These are phyloP conservation scores for Globisporangium iwayamae DNA, from an alignment of 352 stramenopile genomes.

Conservation along the genomic window DNA sequence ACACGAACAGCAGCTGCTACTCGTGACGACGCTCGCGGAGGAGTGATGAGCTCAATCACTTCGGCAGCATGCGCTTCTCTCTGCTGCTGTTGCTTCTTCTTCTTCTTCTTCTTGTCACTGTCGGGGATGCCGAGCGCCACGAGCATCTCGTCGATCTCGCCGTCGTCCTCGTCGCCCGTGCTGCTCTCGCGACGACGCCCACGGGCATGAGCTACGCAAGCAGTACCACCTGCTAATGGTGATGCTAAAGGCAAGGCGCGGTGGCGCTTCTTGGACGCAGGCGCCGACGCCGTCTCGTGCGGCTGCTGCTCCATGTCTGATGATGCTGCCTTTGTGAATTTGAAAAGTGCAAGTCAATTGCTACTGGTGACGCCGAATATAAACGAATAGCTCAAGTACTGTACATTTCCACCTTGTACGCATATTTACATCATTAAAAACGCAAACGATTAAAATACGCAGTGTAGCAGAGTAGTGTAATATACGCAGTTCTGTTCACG, in stretches of 20 bases:
- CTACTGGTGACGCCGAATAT: too few relatives aligned
- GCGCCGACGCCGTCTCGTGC: background rate
- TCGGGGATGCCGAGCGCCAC: slow-evolving; percentile 16
- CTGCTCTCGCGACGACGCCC: background rate
- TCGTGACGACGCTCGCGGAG: slow-evolving; percentile 15
- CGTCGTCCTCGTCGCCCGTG: slow-evolving; percentile 11
- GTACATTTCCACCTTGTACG: too few relatives aligned
- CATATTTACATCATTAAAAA: too few relatives aligned
- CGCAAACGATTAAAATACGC: too few relatives aligned
- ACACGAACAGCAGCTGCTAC: background rate
- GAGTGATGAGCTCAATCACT: slow-evolving; percentile 46
- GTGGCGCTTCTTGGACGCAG: slow-evolving; percentile 10
- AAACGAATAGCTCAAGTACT: too few relatives aligned
- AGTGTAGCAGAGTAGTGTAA: too few relatives aligned
- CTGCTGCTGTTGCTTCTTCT: slow-evolving; percentile 1
- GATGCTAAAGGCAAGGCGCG: background rate
- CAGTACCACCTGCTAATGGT: background rate
- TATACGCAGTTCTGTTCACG: too few relatives aligned
- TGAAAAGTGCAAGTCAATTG: too few relatives aligned
- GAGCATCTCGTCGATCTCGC: slow-evolving; percentile 17
- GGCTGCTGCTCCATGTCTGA: too few relatives aligned
- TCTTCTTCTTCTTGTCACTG: slow-evolving; percentile 17
- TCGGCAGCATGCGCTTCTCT: slow-evolving; percentile 8
- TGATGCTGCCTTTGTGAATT: too few relatives aligned
- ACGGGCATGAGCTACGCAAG: background rate